Percentiles rank a stretch among this genome's conserved stretches.
These are phyloP conservation scores for Mycena filopes DNA, from an alignment of 768 basidiomycete genomes.

Conservation along the genomic window DNA sequence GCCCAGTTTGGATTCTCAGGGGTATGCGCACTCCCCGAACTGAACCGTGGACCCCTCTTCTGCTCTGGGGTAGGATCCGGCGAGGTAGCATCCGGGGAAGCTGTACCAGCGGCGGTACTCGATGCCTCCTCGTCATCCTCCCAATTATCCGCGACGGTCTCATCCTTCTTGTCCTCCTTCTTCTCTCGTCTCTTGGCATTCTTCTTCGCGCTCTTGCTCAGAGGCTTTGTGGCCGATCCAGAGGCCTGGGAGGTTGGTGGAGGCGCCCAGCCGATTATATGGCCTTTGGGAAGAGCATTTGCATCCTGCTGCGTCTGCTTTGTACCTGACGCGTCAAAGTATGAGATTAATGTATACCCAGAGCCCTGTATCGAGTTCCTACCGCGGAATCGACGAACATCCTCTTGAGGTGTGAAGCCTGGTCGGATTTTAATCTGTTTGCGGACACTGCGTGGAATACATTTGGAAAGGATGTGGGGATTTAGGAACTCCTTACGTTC, in stretches of 20 bases:
- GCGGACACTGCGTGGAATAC: slow-evolving; percentile 66
- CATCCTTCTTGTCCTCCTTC: slow-evolving; percentile 63
- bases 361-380: neutral
- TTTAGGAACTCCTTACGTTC: slow-evolving; percentile 69
- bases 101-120: slow-evolving; percentile 23
- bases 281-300: slow-evolving; percentile 75
- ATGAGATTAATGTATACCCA: slow-evolving; percentile 8
- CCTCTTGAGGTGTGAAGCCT: slow-evolving; percentile 95
- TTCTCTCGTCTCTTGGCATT: slow-evolving; percentile 84
- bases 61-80: slow-evolving; percentile 22
- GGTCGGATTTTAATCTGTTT: slow-evolving; percentile 92
- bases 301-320: slow-evolving; percentile 80
- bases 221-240: slow-evolving; percentile 48
- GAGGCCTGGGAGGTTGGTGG: slow-evolving; percentile 51
- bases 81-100: slow-evolving; percentile 17
- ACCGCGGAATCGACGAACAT: slow-evolving; percentile 87
- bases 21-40: slow-evolving; percentile 17
- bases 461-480: slow-evolving; percentile 30
- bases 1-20: slow-evolving; percentile 34
- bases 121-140: slow-evolving; percentile 74
- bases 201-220: slow-evolving; percentile 86
- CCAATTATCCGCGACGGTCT: slow-evolving; percentile 78
- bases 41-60: slow-evolving; percentile 25
- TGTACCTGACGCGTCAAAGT: slow-evolving; percentile 42
- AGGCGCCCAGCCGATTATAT: slow-evolving; percentile 84